Evolutionary conservation across 805 yeast species (phyloP).

Genomic region (Lachancea quebecensis): DNA sequence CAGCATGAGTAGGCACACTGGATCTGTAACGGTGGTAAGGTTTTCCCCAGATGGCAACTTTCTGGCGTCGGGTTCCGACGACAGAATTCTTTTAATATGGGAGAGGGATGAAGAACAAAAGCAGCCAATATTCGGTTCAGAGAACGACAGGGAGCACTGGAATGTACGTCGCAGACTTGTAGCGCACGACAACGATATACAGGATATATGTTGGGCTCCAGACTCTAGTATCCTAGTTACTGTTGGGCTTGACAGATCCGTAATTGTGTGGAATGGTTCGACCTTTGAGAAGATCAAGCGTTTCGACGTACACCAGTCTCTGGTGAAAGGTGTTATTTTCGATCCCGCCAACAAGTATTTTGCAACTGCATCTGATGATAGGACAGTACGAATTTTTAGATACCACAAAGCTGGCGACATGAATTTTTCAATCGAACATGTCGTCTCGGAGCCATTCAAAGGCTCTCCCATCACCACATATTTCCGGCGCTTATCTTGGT

Average conservation of each 20-base stretch:
- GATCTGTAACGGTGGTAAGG: constrained; percentile 90
- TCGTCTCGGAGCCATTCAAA: constrained; percentile 75
- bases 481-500: constrained; percentile 81
- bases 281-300: constrained; percentile 83
- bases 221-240: constrained; percentile 85
- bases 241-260: constrained; percentile 89
- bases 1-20: constrained; percentile 91
- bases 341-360: constrained; percentile 98
- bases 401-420: constrained; percentile 70
- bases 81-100: constrained; percentile 86
- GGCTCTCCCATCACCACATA: constrained; percentile 90
- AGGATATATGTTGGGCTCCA: constrained; percentile 97
- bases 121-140: constrained; percentile 57
- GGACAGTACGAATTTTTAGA: constrained; percentile 81
- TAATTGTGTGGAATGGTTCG: constrained; percentile 87
- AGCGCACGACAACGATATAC: constrained; percentile 97
- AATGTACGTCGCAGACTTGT: constrained; percentile 84
- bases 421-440: constrained; percentile 80
- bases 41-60: constrained; percentile 90
- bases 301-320: constrained; percentile 88
- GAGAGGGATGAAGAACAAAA: constrained; percentile 66
- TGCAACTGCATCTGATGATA: constrained; percentile 94
- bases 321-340: constrained; percentile 92
- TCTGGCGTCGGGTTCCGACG: constrained; percentile 93
- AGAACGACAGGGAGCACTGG: constrained; percentile 87